A percentile compares a stretch with the other conserved stretches of the same genome.
Conservation (phyloP, 2,329 filamentous ascomycete genomes). For the Aureobasidium sp. region DNA sequence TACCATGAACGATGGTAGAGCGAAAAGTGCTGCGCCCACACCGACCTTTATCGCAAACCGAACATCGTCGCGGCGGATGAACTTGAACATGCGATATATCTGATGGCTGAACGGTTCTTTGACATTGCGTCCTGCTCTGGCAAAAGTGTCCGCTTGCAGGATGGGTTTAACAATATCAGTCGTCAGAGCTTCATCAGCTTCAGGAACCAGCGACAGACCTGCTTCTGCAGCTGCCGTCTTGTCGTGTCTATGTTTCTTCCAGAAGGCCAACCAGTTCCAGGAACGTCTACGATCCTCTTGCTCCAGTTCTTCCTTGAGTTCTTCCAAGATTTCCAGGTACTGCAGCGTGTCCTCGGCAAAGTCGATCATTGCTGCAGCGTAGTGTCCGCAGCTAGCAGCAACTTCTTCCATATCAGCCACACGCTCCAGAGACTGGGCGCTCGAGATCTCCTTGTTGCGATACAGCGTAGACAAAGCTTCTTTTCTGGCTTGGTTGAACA, state of each 20-base stretch:
- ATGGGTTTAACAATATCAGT: slow-evolving; percentile 22
- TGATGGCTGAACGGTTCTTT: slow-evolving; percentile 14
- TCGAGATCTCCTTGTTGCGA: slow-evolving; percentile 63
- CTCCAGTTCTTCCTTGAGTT: slow-evolving; percentile 62
- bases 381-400: slow-evolving; percentile 94
- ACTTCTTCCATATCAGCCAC: slow-evolving; percentile 96
- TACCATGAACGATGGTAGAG: slow-evolving; percentile 77
- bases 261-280: slow-evolving; percentile 85
- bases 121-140: slow-evolving; percentile 13
- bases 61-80: slow-evolving; percentile 57
- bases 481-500: slow-evolving; percentile 70
- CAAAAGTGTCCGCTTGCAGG: slow-evolving; percentile 23
- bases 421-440: slow-evolving; percentile 60
- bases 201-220: slow-evolving; percentile 10
- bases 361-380: slow-evolving; percentile 82
- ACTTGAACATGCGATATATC: slow-evolving; percentile 46
- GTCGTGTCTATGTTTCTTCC: slow-evolving; percentile 37
- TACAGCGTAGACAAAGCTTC: slow-evolving; percentile 75
- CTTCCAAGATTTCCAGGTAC: slow-evolving; percentile 76
- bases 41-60: slow-evolving; percentile 89
- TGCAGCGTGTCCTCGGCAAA: slow-evolving; percentile 83
- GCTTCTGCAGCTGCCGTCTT: slow-evolving; percentile 14
- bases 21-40: slow-evolving; percentile 79
- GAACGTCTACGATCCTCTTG: slow-evolving; percentile 53
- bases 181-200: slow-evolving; percentile 19